Evolutionary conservation across 2,329 filamentous ascomycete species (phyloP).

Genomic region (Fusarium lyarnte): DNA sequence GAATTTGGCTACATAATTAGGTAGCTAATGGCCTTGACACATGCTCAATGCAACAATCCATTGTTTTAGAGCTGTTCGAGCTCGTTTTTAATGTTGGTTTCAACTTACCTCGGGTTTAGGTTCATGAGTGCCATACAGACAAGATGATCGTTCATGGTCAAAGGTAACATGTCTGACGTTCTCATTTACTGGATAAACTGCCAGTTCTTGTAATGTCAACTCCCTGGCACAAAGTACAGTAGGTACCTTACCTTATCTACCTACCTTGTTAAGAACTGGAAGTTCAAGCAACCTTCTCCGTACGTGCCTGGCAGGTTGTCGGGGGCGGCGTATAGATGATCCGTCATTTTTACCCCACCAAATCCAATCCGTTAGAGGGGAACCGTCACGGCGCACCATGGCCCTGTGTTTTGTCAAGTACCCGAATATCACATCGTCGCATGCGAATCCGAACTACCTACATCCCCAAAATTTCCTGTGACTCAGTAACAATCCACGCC

Average conservation of each 20-base stretch:
- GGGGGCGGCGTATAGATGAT: constrained; percentile 46
- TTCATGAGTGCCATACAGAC: neutral
- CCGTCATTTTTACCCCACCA: constrained; percentile 44
- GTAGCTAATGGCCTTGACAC: neutral
- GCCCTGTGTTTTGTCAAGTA: constrained; percentile 4
- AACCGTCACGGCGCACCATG: constrained; percentile 16
- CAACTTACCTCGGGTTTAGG: neutral
- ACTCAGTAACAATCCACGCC: constrained; percentile 46
- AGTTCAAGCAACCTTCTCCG: neutral
- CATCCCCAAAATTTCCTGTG: constrained; percentile 54
- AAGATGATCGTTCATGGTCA: neutral
- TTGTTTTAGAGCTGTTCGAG: neutral
- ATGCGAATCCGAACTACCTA: constrained; percentile 12
- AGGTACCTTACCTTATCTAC: neutral
- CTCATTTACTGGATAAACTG: neutral
- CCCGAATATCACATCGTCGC: constrained; percentile 19
- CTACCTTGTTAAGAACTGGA: neutral
- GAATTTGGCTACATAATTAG: neutral
- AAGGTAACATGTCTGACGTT: neutral
- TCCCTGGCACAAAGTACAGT: neutral
- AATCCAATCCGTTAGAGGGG: constrained; percentile 23
- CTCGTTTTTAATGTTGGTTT: neutral
- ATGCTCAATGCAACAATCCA: neutral
- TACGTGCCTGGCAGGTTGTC: neutral
- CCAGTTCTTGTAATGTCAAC: neutral